These are phyloP conservation scores for Ophiostoma australiae DNA, from an alignment of 2,329 filamentous ascomycete genomes.

Conservation along the genomic window DNA sequence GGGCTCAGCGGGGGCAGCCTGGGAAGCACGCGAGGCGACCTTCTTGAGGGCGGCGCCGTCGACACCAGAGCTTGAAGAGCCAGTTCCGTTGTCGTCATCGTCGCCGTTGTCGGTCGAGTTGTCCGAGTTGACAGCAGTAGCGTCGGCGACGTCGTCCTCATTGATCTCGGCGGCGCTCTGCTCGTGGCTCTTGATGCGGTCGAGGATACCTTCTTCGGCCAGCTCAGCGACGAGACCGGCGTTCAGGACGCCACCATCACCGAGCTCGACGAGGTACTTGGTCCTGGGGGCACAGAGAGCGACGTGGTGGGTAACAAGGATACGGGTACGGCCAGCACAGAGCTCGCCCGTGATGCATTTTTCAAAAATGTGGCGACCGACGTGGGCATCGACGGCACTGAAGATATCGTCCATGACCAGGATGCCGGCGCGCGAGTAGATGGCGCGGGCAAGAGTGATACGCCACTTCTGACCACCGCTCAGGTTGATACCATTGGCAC, in stretches of 20 bases:
- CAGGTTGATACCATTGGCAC: conserved; percentile 77
- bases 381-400: conserved; percentile 75
- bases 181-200: conserved; percentile 55
- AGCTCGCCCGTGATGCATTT: conserved; percentile 68
- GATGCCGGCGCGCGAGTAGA: conserved; percentile 74
- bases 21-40: conserved; percentile 21
- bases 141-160: conserved; percentile 41
- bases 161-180: conserved; percentile 42
- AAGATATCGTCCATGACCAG: conserved; percentile 80
- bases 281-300: conserved; percentile 64
- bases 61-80: conserved; percentile 38
- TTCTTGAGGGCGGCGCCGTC: conserved; percentile 33
- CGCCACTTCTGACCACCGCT: conserved; percentile 82
- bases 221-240: conserved; percentile 63
- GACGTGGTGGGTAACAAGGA: conserved; percentile 77
- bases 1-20: conserved; percentile 11
- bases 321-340: conserved; percentile 63
- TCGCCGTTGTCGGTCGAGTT: conserved; percentile 26
- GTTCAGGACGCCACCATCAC: conserved; percentile 60
- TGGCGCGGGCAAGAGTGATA: conserved; percentile 70
- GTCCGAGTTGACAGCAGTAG: conserved; percentile 53
- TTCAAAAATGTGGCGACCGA: conserved; percentile 73
- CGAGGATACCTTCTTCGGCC: conserved; percentile 51
- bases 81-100: conserved; percentile 42
- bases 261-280: conserved; percentile 69